phyloP scores from a whole-genome alignment of 352 stramenopile genomes.

The Phytophthora crassamura region DNA sequence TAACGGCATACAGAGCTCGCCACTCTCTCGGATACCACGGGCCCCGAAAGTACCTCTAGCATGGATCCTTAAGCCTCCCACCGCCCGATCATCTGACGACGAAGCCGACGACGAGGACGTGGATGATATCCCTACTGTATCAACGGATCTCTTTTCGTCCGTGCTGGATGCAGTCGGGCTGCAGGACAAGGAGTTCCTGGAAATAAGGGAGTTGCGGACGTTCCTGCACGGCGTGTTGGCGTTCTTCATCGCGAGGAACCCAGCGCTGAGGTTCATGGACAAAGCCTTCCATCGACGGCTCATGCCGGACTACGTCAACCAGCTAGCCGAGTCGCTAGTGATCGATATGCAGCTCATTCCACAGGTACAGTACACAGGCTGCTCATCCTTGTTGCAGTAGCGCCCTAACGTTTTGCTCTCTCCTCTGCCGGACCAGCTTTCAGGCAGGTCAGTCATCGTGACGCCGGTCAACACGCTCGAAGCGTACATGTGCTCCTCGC shows the following conservation, averaged over 20 bases:
- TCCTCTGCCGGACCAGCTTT: conserved; percentile 19
- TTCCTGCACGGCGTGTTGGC: conserved; percentile 62
- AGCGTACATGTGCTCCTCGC: conserved; percentile 58
- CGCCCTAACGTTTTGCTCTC: not conserved
- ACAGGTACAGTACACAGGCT: conserved; percentile 33
- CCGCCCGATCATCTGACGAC: not conserved
- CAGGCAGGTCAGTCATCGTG: conserved; percentile 28
- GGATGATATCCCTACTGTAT: conserved; percentile 29
- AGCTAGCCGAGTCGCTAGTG: conserved; percentile 51
- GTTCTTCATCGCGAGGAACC: conserved; percentile 62
- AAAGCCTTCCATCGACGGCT: conserved; percentile 65
- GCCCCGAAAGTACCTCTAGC: conserved; percentile 32
- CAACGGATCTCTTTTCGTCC: conserved; percentile 49
- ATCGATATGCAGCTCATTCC: conserved; percentile 56
- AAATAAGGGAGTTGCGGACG: conserved; percentile 49
- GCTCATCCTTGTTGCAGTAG: conserved; percentile 1
- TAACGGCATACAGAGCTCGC: conserved; percentile 6
- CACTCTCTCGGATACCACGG: conserved; percentile 19
- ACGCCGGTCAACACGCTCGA: conserved; percentile 58
- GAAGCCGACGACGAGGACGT: conserved; percentile 17
- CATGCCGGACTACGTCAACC: conserved; percentile 54
- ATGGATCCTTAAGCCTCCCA: conserved; percentile 29
- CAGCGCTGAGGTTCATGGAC: conserved; percentile 60
- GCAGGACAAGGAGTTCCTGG: conserved; percentile 50
- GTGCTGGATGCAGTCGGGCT: conserved; percentile 47